phyloP scores from a whole-genome alignment of 148 eudicot genomes.

The Hydrangea macrophylla region DNA sequence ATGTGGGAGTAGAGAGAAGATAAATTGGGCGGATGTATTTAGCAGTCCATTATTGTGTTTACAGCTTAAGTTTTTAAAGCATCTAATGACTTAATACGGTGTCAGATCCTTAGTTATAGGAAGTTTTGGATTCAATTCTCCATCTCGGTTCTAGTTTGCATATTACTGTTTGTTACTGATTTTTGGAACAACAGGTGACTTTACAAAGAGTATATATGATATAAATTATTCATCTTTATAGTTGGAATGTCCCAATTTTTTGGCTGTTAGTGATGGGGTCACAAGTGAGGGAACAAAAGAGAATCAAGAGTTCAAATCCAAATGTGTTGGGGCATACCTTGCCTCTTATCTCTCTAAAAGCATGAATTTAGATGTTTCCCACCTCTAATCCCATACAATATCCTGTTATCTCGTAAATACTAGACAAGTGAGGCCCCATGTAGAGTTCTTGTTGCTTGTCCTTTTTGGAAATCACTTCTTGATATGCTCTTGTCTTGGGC shows the following conservation, averaged over 20 bases:
- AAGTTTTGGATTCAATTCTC: too few relatives aligned
- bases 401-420: background rate
- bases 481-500: slow-evolving; percentile 3
- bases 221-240: too few relatives aligned
- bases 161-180: too few relatives aligned
- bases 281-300: slow-evolving; percentile 1
- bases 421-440: slow-evolving; percentile 11
- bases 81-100: too few relatives aligned
- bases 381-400: background rate
- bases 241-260: background rate
- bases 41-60: too few relatives aligned
- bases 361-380: slow-evolving; percentile 9
- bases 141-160: too few relatives aligned
- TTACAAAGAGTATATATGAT: background rate
- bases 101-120: too few relatives aligned
- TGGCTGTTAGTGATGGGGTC: background rate
- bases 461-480: background rate
- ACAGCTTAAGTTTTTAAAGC: too few relatives aligned
- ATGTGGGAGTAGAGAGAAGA: too few relatives aligned
- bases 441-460: slow-evolving; percentile 1
- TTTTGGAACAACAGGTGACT: too few relatives aligned
- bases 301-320: background rate
- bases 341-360: background rate
- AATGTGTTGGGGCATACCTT: slow-evolving; percentile 12
- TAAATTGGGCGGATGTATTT: too few relatives aligned